Evolutionary conservation across 371 early-diverging fungal genomes (phyloP), one percentile per base, ranked within the genome.

Genomic region (Saksenaea vasiformis): DNA sequence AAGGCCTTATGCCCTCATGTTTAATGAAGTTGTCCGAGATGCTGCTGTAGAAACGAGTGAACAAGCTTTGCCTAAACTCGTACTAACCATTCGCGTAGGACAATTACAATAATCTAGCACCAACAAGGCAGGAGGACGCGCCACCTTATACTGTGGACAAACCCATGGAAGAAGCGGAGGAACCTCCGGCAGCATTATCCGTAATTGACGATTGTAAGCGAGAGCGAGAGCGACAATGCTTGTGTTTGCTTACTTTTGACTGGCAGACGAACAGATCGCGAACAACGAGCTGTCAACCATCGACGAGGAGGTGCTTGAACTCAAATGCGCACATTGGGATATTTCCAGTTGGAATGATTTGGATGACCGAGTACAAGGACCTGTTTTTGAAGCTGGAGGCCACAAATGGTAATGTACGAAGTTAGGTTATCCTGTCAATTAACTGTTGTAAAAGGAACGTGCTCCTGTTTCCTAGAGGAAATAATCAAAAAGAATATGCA

Each of bases 391-490:
- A 70, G 76, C 69, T 37, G 84, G 80, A 11, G 81, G 81, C 19
- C 74, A 79, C 75, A 82, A 79, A 73, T 85, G 86, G 86, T 76
- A 76, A 62, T 72, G 26, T 28, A 26, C 58, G 24, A 17, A 47
- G 17, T 62, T 26, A 36, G 8, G 2, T 11, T 34, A 37, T 17
- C 22, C 28, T 39, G 22, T 53, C 28, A 41, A 34, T n/a, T 59
- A 13, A 38, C 56, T 44, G 1, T 36, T 34, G 15, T 28, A 5
- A 51, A 60, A 91, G 95, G 95, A 84, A 91, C 61, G 83, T 97
- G 27, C 78, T 98, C 5, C 75, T 97, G 22, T 98, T 96, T 77
- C 97, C 98, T 35, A 85, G 76, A 54, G 98, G 98, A 27, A 98
- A 98, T 79, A 84, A 87, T 44, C 83, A 79, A 36, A 58, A 54